Evolutionary conservation across 1,284 basidiomycete species (phyloP).

Genomic region (Xerocomus amazonicus): DNA sequence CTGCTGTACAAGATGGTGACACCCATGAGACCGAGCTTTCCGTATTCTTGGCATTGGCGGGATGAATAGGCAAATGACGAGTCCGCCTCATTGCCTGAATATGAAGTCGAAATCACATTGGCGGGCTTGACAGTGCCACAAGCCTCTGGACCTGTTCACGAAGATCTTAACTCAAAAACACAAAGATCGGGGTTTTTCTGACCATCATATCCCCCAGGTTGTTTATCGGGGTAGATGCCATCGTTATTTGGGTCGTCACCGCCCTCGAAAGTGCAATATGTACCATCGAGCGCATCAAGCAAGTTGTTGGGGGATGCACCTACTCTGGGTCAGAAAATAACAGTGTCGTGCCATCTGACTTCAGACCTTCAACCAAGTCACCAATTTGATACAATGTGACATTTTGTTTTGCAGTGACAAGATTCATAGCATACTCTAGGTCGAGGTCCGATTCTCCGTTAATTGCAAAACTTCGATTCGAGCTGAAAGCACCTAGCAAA

Average conservation of each 20-base stretch:
- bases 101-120: slow-evolving; percentile 55
- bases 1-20: slow-evolving; percentile 50
- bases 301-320: slow-evolving; percentile 46
- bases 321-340: slow-evolving; percentile 5
- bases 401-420: slow-evolving; percentile 39
- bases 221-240: slow-evolving; percentile 50
- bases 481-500: slow-evolving; percentile 32
- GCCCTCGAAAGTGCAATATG: slow-evolving; percentile 59
- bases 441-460: slow-evolving; percentile 59
- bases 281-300: slow-evolving; percentile 45
- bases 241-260: slow-evolving; percentile 53
- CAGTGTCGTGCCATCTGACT: neutral
- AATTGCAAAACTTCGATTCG: slow-evolving; percentile 34
- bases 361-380: slow-evolving; percentile 40
- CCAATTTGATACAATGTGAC: slow-evolving; percentile 49
- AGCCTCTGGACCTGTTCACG: slow-evolving; percentile 33
- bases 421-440: slow-evolving; percentile 47
- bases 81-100: slow-evolving; percentile 46
- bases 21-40: slow-evolving; percentile 45
- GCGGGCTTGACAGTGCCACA: slow-evolving; percentile 52
- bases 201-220: slow-evolving; percentile 41
- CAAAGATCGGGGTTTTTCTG: neutral
- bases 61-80: slow-evolving; percentile 44
- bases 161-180: slow-evolving; percentile 2
- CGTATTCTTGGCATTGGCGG: slow-evolving; percentile 58